phyloP scores from a whole-genome alignment of 2,329 filamentous ascomycete genomes.

The Microcyclospora tardicrescens region DNA sequence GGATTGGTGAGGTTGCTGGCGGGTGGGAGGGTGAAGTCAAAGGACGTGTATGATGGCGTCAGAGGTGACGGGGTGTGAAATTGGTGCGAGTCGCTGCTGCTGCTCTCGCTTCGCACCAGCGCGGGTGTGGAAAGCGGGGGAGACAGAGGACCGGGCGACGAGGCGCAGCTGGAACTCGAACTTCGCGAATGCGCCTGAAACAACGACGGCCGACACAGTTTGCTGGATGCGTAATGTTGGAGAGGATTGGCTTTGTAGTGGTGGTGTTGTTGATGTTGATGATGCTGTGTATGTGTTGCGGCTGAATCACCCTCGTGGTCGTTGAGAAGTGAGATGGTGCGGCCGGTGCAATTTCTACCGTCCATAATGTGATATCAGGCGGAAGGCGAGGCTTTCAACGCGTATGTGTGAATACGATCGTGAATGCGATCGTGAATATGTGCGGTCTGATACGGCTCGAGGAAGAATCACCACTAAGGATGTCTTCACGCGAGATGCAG shows the following conservation, averaged over 20 bases:
- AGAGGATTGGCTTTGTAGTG: not conserved
- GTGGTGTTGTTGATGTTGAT: slow-evolving; percentile 5
- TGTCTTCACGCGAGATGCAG: too few relatives aligned
- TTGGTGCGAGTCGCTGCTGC: slow-evolving; percentile 32
- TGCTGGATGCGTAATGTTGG: slow-evolving; percentile 7
- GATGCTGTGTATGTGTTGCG: slow-evolving; percentile 10
- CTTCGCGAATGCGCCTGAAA: slow-evolving; percentile 21
- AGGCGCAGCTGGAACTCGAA: slow-evolving; percentile 32
- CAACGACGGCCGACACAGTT: not conserved
- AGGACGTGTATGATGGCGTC: slow-evolving; percentile 29
- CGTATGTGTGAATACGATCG: too few relatives aligned
- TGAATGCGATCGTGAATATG: too few relatives aligned
- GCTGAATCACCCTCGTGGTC: slow-evolving; percentile 14
- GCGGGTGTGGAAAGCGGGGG: slow-evolving; percentile 30
- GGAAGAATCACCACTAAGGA: too few relatives aligned
- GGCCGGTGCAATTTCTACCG: slow-evolving; percentile 38
- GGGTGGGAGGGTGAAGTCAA: slow-evolving; percentile 11
- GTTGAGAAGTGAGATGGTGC: slow-evolving; percentile 39
- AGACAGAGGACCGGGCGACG: slow-evolving; percentile 29
- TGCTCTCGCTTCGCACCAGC: slow-evolving; percentile 28
- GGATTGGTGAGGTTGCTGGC: slow-evolving; percentile 9
- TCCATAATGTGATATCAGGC: slow-evolving; percentile 32
- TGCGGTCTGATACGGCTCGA: too few relatives aligned
- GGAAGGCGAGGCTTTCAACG: too few relatives aligned
- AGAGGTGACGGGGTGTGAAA: slow-evolving; percentile 34